Conservation (phyloP, 23 red algal species). For the Agarophyton chilense region DNA sequence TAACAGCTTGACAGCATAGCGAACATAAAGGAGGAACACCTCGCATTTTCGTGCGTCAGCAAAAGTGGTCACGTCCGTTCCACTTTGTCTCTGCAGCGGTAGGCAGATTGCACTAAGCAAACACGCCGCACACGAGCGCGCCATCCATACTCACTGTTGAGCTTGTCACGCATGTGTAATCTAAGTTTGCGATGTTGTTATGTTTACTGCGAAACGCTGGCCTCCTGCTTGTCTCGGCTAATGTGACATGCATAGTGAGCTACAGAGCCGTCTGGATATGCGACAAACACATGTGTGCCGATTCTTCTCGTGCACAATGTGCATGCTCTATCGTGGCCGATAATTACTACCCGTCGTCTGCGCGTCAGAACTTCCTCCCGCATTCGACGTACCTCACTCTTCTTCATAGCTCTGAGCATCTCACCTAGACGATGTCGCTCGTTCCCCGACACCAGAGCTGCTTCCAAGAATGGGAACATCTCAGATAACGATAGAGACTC, state of each 20-base stretch:
- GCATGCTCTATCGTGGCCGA: constrained; percentile 59
- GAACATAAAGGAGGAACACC: constrained; percentile 35
- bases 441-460: constrained; percentile 35
- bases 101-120: neutral
- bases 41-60: constrained; percentile 31
- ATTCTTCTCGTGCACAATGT: constrained; percentile 58
- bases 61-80: neutral
- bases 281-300: constrained; percentile 42
- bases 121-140: neutral
- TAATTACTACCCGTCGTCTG: constrained; percentile 40
- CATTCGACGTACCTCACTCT: constrained; percentile 58
- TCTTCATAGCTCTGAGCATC: constrained; percentile 43
- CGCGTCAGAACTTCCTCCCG: constrained; percentile 61
- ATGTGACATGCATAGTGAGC: constrained; percentile 67
- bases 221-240: constrained; percentile 27
- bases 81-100: neutral
- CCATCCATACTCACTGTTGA: neutral
- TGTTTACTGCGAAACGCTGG: neutral
- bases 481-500: constrained; percentile 31
- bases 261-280: constrained; percentile 52
- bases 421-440: constrained; percentile 52
- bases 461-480: constrained; percentile 39
- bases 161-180: neutral
- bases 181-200: neutral
- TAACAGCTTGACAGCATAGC: constrained; percentile 18